A percentile compares a stretch with the other conserved stretches of the same genome.
These are phyloP conservation scores for Curvularia eragrostidis DNA, from an alignment of 2,329 filamentous ascomycete species.

Conservation along the genomic window DNA sequence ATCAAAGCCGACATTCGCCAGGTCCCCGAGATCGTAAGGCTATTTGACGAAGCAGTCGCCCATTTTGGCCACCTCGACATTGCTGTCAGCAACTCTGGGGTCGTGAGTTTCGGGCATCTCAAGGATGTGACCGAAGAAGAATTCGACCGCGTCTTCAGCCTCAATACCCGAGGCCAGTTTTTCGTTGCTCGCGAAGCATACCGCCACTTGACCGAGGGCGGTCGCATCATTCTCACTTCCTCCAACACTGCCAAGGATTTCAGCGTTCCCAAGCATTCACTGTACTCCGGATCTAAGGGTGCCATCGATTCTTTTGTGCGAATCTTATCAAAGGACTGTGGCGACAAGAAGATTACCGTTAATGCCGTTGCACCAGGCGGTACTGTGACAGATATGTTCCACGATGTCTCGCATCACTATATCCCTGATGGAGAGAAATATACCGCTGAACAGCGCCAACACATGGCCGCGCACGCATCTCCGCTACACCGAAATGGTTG, in stretches of 20 bases:
- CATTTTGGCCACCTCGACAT: slow-evolving; percentile 50
- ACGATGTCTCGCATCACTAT: slow-evolving; percentile 63
- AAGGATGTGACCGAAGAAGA: slow-evolving; percentile 71
- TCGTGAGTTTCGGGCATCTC: slow-evolving; percentile 69
- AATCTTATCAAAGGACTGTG: slow-evolving; percentile 72
- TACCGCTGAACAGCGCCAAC: slow-evolving; percentile 11
- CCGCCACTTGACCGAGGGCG: slow-evolving; percentile 69
- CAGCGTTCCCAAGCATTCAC: slow-evolving; percentile 70
- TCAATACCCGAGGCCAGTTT: slow-evolving; percentile 74
- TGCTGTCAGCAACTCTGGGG: slow-evolving; percentile 60
- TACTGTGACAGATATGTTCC: slow-evolving; percentile 77
- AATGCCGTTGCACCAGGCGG: slow-evolving; percentile 74
- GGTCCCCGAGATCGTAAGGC: slow-evolving; percentile 56
- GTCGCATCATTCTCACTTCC: slow-evolving; percentile 74
- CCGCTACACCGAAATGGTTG: slow-evolving; percentile 54
- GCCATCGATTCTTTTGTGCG: slow-evolving; percentile 73
- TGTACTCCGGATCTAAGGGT: slow-evolving; percentile 73
- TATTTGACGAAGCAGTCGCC: slow-evolving; percentile 52
- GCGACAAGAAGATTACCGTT: slow-evolving; percentile 69
- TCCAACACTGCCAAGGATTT: slow-evolving; percentile 70
- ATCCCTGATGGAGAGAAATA: slow-evolving; percentile 49
- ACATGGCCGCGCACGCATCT: slow-evolving; percentile 55
- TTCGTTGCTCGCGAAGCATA: slow-evolving; percentile 76
- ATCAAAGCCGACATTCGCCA: slow-evolving; percentile 63
- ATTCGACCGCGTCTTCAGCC: slow-evolving; percentile 70